Base-by-base conservation (phyloP, 805 yeast species). In the Cyberlindnera mycetangii region DNA sequence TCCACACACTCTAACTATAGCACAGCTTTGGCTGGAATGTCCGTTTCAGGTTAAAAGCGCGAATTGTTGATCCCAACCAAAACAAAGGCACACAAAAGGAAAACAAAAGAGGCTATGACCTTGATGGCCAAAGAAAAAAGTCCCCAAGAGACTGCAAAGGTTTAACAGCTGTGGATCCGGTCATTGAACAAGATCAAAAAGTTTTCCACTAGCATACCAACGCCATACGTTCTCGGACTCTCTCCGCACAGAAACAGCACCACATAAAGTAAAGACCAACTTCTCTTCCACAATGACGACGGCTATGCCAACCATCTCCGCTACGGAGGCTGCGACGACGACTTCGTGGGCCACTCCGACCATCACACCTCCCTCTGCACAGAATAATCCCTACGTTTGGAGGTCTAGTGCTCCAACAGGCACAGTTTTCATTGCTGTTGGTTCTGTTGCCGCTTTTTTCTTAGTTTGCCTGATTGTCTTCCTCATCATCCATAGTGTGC, bases 381-480 rank as follows among this genome's bases (percentile, higher is more conserved):
- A 53, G 15, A 66, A 72, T 39, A 88, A 88, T 62, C 96, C 96
- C 10, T 81, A 74, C 55, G 70, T 88, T 16, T 64, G 74, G 52
- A 63, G 68, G 37, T 64, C 79, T 6, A 58, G 58, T 17, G 69
- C 72, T 37, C 87, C 89, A 1, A 72, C 77, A 37, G 96, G 96
- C 1, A 84, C 93, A 1, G 89, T 89, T 3, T 88, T 87, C 65
- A 88, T 89, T 41, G 84, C 86, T 0, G 84, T 87, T 34, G 96
- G 95, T 1, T 70, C 83, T 10, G 70, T 82, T 31, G 78, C 82
- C 5, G 86, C 82, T 0, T 80, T 78, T 31, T 66, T 85, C 4
- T 62, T 81, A 17, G 49, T 82, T 4, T 72, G 71, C 1, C 69
- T 83, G 32, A 51, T 75, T 10, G 51, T 71, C 12, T 81, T 83